A percentile compares a stretch with the other conserved stretches of the same genome.
Conservation (phyloP, 257 asterid species). For the Solanum virginianum region DNA sequence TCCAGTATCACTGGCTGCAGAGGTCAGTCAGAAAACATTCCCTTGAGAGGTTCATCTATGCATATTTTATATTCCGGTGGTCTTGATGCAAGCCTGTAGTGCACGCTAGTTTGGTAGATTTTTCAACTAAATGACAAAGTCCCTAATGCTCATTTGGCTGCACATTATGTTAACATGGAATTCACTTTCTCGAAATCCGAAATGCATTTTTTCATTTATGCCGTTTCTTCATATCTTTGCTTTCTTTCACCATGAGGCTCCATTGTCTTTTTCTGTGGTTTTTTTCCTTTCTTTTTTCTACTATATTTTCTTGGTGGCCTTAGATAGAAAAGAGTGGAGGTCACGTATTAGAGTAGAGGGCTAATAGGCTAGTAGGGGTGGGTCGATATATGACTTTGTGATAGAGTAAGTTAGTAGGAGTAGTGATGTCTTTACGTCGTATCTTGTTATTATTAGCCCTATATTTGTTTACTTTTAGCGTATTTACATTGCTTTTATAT, state of each 20-base stretch:
- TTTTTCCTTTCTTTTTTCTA: background rate
- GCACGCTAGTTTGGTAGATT: background rate
- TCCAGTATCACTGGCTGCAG: slow-evolving; percentile 52
- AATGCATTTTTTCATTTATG: background rate
- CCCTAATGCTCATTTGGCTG: background rate
- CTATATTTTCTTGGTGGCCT: background rate
- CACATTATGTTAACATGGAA: background rate
- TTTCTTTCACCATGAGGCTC: background rate
- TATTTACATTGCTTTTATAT: too few species aligned
- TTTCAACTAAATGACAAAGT: background rate
- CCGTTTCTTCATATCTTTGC: background rate
- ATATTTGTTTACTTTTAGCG: too few species aligned
- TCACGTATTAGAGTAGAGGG: too few species aligned
- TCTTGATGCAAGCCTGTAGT: background rate
- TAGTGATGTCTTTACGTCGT: too few species aligned
- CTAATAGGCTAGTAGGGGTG: too few species aligned
- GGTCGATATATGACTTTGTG: too few species aligned
- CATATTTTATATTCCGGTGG: background rate
- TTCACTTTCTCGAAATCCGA: background rate
- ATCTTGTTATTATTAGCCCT: too few species aligned
- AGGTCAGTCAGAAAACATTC: slow-evolving; percentile 30
- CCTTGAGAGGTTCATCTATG: background rate
- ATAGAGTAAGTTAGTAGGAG: too few species aligned
- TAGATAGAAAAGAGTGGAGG: too few species aligned
- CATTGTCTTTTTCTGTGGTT: background rate